phyloP scores from a whole-genome alignment of 768 basidiomycete species.

The Psilocybe sp. region DNA sequence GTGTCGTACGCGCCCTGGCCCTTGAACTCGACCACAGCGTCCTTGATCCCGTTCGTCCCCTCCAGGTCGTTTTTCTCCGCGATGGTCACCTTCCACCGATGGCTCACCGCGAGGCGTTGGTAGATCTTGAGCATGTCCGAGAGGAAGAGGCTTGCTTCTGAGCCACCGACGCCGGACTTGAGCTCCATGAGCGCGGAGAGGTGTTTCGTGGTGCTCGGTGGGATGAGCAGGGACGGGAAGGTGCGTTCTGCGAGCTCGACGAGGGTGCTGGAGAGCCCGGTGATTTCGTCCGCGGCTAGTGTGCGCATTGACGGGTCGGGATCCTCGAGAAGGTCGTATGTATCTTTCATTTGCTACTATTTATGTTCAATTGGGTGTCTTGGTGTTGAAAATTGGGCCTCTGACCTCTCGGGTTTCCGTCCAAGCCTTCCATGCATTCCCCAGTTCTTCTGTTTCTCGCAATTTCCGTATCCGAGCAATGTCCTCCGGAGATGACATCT shows the following conservation, averaged over 20 bases:
- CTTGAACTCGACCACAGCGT: conserved; percentile 77
- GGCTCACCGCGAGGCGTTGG: conserved; percentile 53
- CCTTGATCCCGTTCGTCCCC: conserved; percentile 61
- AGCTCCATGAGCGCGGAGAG: conserved; percentile 85
- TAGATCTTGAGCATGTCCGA: conserved; percentile 83
- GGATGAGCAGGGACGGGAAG: conserved; percentile 74
- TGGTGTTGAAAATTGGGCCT: conserved; percentile 14
- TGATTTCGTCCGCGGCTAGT: conserved; percentile 69
- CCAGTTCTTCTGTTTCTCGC: conserved; percentile 68
- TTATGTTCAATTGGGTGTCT: conserved; percentile 8
- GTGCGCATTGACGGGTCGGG: conserved; percentile 72
- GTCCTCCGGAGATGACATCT: conserved; percentile 52
- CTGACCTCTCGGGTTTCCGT: conserved; percentile 52
- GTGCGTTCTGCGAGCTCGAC: conserved; percentile 34
- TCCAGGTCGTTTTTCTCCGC: conserved; percentile 59
- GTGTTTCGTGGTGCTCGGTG: conserved; percentile 59
- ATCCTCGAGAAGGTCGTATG: conserved; percentile 60
- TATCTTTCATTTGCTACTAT: conserved; percentile 66
- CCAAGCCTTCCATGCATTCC: conserved; percentile 69
- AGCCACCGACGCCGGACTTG: conserved; percentile 91
- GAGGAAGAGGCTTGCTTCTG: conserved; percentile 82
- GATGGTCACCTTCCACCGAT: conserved; percentile 58
- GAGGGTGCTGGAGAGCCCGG: conserved; percentile 36
- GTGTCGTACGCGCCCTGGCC: conserved; percentile 77
- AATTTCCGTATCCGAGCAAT: conserved; percentile 57